Conservation (phyloP, 352 stramenopile species). For the Globisporangium cylindrosporum region DNA sequence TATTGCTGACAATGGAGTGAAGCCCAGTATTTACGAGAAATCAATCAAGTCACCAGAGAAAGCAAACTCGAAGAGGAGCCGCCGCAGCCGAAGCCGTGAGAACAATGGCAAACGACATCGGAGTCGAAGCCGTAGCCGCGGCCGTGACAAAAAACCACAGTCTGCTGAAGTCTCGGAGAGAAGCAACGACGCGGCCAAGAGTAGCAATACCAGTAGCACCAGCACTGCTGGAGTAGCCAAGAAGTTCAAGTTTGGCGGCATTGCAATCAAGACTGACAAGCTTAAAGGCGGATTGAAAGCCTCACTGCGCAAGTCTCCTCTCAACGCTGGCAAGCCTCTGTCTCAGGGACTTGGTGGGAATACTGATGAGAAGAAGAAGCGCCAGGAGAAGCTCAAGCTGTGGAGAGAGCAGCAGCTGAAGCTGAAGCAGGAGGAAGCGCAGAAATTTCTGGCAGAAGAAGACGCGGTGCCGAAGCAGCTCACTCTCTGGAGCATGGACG, state of each 20-base stretch:
- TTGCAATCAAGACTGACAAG: slow-evolving; percentile 56
- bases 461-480: slow-evolving; percentile 68
- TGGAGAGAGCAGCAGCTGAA: slow-evolving; percentile 63
- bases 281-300: slow-evolving; percentile 21
- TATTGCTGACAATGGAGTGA: neutral
- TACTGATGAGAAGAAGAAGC: slow-evolving; percentile 41
- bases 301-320: slow-evolving; percentile 13
- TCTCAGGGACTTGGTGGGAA: neutral
- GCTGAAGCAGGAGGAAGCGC: slow-evolving; percentile 54
- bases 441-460: slow-evolving; percentile 67
- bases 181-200: slow-evolving; percentile 14
- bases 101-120: slow-evolving; percentile 18
- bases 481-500: slow-evolving; percentile 56
- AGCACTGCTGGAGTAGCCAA: slow-evolving; percentile 26
- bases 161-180: neutral
- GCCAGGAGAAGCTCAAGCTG: slow-evolving; percentile 47
- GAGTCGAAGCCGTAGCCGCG: slow-evolving; percentile 26
- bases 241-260: slow-evolving; percentile 68
- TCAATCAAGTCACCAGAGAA: slow-evolving; percentile 14
- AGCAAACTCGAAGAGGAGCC: slow-evolving; percentile 8
- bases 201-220: neutral
- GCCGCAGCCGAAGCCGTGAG: slow-evolving; percentile 22
- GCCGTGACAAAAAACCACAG: slow-evolving; percentile 19
- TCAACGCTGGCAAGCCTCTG: slow-evolving; percentile 2
- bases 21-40: neutral